Evolutionary conservation across 2,329 filamentous ascomycete genomes (phyloP).

Genomic region (Penicillium psychrosexuale): DNA sequence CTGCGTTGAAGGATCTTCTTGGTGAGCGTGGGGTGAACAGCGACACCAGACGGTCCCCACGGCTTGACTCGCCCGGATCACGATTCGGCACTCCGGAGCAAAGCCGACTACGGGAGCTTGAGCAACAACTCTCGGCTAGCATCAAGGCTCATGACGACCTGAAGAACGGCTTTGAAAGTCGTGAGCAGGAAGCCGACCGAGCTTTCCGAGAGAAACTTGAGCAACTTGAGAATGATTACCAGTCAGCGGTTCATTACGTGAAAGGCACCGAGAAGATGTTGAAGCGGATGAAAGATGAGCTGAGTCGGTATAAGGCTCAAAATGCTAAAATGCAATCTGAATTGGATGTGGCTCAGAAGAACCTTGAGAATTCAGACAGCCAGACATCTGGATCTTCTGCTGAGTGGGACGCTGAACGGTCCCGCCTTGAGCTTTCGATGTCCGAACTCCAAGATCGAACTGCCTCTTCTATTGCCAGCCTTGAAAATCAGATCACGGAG

Average conservation of each 20-base stretch:
- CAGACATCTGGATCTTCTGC: constrained; percentile 47
- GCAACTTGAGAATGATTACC: constrained; percentile 94
- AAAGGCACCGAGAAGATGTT: constrained; percentile 99
- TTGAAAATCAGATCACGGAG: constrained; percentile 68
- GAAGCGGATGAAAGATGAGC: constrained; percentile 95
- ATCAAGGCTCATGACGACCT: constrained; percentile 81
- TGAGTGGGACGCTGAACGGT: constrained; percentile 74
- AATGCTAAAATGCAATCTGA: constrained; percentile 80
- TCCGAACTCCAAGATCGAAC: constrained; percentile 67
- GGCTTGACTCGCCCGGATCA: constrained; percentile 69
- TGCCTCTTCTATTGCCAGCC: constrained; percentile 59
- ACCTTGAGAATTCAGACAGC: constrained; percentile 39
- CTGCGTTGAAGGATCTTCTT: constrained; percentile 87
- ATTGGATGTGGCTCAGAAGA: constrained; percentile 64
- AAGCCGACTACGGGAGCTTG: constrained; percentile 74
- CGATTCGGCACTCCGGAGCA: constrained; percentile 76
- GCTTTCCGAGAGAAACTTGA: constrained; percentile 89
- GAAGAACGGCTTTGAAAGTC: constrained; percentile 70
- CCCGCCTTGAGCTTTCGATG: constrained; percentile 65
- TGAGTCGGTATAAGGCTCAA: constrained; percentile 85
- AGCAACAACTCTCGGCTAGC: constrained; percentile 77
- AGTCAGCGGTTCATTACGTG: constrained; percentile 95
- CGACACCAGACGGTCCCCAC: constrained; percentile 65
- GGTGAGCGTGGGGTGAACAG: constrained; percentile 83
- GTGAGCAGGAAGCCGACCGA: constrained; percentile 81